Evolutionary conservation across 257 asterid species (phyloP), one percentile per base, ranked within the genome.

Genomic region (Nicotiana tabacum): DNA sequence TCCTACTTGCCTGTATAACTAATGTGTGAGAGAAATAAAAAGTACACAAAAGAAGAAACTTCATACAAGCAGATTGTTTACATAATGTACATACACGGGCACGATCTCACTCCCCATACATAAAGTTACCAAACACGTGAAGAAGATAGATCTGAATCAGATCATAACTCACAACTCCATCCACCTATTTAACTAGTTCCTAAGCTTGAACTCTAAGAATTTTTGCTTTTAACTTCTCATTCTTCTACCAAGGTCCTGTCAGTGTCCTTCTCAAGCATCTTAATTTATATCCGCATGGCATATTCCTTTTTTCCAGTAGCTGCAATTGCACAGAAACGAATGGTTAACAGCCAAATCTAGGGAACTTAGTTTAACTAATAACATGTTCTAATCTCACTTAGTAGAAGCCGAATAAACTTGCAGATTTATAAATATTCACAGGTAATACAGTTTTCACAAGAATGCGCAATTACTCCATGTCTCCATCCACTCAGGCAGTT

Each of bases 241-340:
- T 66, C 62, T 53, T 82, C 87, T 91, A 93, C 98, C 96, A 95
- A 60, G 96, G 98, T 78, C 98, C 98, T 9, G 98, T 93, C 84
- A 89, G 56, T 13, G 98, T 91, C 90, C 98, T 91, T 77, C 97
- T 87, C 92, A 95, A 88, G 91, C 97, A 84, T 83, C 83, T 80
- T 65, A 85, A 80, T 84, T 90, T 92, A 57, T 86, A 92, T 57
- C 93, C 93, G 86, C 88, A 39, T 1, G 92, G 91, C 85, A 82
- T 88, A 80, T 83, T 83, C 88, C 84, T 70, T 0, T 86, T 83
- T 83, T 95, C 99, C 89, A 88, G 57, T 68, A 90, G 79, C 98
- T 92, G 88, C 27, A 9, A 58, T 43, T 69, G 77, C 39, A 84
- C 46, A 9, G 46, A 66, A 56, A 4, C 48, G 21, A 77, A 46